These are phyloP conservation scores for Raddia distichophylla DNA, from an alignment of 176 grass and related monocot species.

Conservation along the genomic window DNA sequence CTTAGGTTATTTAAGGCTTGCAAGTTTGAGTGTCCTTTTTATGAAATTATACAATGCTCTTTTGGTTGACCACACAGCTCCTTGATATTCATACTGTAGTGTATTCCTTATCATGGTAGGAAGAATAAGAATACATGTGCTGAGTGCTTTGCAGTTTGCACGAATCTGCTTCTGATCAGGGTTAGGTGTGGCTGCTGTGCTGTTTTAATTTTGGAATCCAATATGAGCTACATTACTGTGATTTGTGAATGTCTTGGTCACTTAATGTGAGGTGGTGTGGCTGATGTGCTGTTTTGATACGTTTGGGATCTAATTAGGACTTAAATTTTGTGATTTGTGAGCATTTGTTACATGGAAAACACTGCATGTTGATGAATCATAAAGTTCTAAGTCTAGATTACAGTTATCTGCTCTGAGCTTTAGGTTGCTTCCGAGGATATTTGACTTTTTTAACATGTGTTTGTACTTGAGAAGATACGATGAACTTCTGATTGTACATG, in stretches of 20 bases:
- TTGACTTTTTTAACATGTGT: background rate
- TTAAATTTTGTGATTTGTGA: background rate
- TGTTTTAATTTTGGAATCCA: background rate
- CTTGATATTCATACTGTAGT: background rate
- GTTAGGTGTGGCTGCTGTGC: background rate
- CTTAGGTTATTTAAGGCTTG: conserved; percentile 24
- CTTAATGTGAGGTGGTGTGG: background rate
- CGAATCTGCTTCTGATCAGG: background rate
- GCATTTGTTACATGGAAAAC: background rate
- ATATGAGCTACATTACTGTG: background rate
- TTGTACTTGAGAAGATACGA: background rate
- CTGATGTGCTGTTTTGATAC: background rate
- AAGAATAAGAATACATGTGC: background rate
- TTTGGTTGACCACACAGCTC: background rate
- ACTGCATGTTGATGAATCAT: background rate
- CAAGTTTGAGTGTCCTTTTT: background rate
- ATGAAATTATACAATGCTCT: background rate
- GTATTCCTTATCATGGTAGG: background rate
- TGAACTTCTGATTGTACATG: conserved; percentile 11
- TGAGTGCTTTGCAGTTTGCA: background rate
- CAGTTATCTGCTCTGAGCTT: background rate
- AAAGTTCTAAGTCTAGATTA: background rate
- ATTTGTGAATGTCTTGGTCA: conserved; percentile 1
- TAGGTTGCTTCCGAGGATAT: background rate
- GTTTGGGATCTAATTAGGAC: background rate